phyloP scores from a whole-genome alignment of 176 grass and related monocot species.

The bread wheat (Triticum aestivum) region IWGSC_CS_RefSeq_v2.1 NC_057806.1:647187405-647187904 shows the following conservation, averaged over 20 bases:
- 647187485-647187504: background rate
- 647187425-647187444: background rate
- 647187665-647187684: background rate
- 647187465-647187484: too few relatives aligned
- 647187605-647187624: background rate
- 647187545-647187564: background rate
- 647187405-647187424: background rate
- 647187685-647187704: background rate
- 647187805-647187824: background rate
- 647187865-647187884: background rate
- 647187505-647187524: background rate
- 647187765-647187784: background rate
- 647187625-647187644: background rate
- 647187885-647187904: background rate
- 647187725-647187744: background rate
- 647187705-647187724: too few relatives aligned
- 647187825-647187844: background rate
- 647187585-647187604: background rate
- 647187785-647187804: constrained; percentile 1
- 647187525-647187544: background rate
- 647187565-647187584: background rate
- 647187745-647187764: background rate
- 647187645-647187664: background rate
- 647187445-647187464: background rate
- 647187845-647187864: background rate